These are phyloP conservation scores for Penicillium sumatraense DNA, from an alignment of 2,329 filamentous ascomycete genomes.

Conservation along the genomic window DNA sequence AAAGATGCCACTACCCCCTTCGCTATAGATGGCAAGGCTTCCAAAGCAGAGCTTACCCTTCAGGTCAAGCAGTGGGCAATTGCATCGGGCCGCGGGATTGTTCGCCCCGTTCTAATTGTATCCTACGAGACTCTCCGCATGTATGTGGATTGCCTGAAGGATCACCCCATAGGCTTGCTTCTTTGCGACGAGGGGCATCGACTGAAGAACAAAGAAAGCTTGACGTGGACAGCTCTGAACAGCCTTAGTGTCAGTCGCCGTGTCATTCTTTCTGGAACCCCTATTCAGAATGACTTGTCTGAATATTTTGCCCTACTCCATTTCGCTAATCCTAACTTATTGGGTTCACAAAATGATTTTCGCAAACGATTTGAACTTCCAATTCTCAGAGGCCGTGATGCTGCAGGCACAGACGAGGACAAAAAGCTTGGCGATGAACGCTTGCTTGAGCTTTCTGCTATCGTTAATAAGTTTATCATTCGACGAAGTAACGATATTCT, in stretches of 20 bases:
- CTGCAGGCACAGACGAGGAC: conserved; percentile 82
- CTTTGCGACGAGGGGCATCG: conserved; percentile 97
- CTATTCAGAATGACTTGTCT: conserved; percentile 97
- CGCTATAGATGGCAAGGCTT: conserved; percentile 93
- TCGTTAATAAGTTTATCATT: conserved; percentile 99
- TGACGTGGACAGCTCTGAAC: conserved; percentile 91
- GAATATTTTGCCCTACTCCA: conserved; percentile 96
- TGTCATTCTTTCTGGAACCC: conserved; percentile 94
- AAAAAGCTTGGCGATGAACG: conserved; percentile 82
- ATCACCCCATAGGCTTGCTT: conserved; percentile 88
- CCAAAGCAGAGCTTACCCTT: conserved; percentile 87
- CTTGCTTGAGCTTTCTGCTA: conserved; percentile 74
- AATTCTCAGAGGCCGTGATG: conserved; percentile 88
- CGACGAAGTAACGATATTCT: conserved; percentile 96
- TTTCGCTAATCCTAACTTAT: conserved; percentile 91
- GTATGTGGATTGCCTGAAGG: conserved; percentile 86
- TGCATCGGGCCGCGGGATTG: conserved; percentile 83
- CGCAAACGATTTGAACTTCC: conserved; percentile 92
- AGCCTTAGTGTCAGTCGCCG: conserved; percentile 86
- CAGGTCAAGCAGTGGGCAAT: conserved; percentile 96
- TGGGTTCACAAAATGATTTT: conserved; percentile 88
- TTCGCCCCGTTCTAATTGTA: conserved; percentile 91
- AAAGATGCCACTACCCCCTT: conserved; percentile 90
- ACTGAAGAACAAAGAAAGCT: conserved; percentile 93
- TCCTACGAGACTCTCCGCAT: conserved; percentile 95